phyloP scores from a whole-genome alignment of 441 rosid species.

The Biscutella laevigata region DNA sequence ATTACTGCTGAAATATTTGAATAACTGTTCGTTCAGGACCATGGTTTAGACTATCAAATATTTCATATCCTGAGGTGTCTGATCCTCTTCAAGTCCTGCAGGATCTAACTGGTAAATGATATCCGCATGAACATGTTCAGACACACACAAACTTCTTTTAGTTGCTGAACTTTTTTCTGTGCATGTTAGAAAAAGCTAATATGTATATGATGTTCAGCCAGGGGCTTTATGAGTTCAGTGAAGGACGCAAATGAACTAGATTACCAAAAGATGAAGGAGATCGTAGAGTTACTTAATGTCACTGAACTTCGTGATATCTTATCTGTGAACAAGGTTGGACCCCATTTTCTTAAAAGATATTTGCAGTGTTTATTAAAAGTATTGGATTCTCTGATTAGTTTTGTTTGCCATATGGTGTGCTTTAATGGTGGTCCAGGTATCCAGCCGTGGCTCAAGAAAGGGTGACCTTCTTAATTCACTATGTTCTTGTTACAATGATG shows the following conservation, averaged over 20 bases:
- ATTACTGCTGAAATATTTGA: background rate
- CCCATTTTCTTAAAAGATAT: background rate
- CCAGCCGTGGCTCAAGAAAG: constrained; percentile 49
- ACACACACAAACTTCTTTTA: background rate
- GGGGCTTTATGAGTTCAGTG: constrained; percentile 38
- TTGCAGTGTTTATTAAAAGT: background rate
- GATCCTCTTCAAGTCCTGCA: constrained; percentile 47
- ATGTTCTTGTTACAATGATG: constrained; percentile 42
- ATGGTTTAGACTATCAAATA: constrained; percentile 72
- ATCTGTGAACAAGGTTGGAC: constrained; percentile 47
- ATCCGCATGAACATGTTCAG: background rate
- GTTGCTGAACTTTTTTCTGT: constrained; percentile 1
- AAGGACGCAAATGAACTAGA: constrained; percentile 33
- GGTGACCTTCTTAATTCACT: constrained; percentile 49
- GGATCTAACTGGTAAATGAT: constrained; percentile 51
- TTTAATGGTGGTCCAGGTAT: constrained; percentile 36
- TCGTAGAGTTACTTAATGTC: constrained; percentile 44
- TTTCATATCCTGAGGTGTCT: constrained; percentile 59
- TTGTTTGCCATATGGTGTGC: constrained; percentile 13
- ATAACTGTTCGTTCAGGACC: constrained; percentile 43
- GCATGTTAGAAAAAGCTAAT: constrained; percentile 11
- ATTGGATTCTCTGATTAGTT: background rate
- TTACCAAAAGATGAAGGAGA: constrained; percentile 36
- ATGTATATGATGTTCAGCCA: constrained; percentile 31
- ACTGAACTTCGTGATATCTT: constrained; percentile 62